Evolutionary conservation across 176 grass and related monocot genomes (phyloP).

Genomic region (Cenchrus americanus): DNA sequence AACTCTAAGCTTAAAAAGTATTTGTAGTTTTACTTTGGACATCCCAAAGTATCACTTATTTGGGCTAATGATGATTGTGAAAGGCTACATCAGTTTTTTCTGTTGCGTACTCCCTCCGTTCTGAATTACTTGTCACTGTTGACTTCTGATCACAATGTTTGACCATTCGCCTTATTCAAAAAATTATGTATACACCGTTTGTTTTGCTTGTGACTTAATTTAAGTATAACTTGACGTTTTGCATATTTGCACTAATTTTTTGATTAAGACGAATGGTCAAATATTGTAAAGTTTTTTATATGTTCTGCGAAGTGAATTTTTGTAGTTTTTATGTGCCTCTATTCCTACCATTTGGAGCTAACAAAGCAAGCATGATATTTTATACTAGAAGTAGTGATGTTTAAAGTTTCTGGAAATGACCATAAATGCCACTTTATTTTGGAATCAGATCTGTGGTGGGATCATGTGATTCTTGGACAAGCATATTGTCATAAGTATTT

Average conservation of each 20-base stretch:
- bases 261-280: no score
- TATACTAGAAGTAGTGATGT: background rate
- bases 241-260: no score
- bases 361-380: background rate
- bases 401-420: slow-evolving; percentile 23
- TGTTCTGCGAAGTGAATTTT: background rate
- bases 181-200: no score
- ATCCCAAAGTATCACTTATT: background rate
- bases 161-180: no score
- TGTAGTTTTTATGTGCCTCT: background rate
- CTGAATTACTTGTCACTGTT: no score
- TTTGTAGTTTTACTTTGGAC: background rate
- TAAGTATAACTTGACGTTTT: no score
- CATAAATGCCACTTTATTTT: background rate
- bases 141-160: no score
- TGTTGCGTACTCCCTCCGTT: background rate
- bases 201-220: no score
- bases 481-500: background rate
- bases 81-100: background rate
- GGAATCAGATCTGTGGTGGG: background rate
- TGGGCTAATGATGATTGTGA: slow-evolving; percentile 12
- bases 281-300: background rate
- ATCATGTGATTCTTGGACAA: background rate
- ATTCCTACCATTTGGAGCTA: background rate
- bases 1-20: background rate